Percentiles rank a stretch among this genome's conserved stretches.
These are phyloP conservation scores for Cryptococcus maquisensis DNA, from an alignment of 1,284 basidiomycete genomes.

Conservation along the genomic window DNA sequence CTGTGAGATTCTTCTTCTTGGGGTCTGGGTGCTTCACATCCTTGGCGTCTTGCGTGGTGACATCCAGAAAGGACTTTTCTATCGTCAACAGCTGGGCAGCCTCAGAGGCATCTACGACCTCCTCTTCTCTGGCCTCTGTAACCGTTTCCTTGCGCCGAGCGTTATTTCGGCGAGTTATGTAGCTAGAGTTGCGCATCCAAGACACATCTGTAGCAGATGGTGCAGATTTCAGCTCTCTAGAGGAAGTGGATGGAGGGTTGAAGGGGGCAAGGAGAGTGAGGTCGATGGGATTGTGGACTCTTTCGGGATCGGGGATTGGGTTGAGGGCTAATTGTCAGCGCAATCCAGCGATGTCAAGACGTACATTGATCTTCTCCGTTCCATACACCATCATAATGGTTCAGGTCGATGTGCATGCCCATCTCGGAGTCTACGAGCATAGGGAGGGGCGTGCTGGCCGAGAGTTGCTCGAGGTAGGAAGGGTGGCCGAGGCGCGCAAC, in stretches of 20 bases:
- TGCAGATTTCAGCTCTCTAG: conserved; percentile 14
- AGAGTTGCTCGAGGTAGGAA: conserved; percentile 73
- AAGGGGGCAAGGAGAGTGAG: conserved; percentile 33
- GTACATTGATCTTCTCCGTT: conserved; percentile 68
- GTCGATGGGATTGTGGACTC: conserved; percentile 35
- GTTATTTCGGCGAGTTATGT: conserved; percentile 58
- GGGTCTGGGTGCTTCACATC: conserved; percentile 60
- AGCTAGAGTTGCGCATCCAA: conserved; percentile 85
- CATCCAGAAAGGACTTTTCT: conserved; percentile 70
- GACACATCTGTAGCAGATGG: conserved; percentile 58
- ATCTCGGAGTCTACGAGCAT: conserved; percentile 93
- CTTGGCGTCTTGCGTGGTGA: conserved; percentile 57
- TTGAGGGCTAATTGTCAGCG: conserved; percentile 57
- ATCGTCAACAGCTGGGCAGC: conserved; percentile 76
- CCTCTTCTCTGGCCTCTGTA: conserved; percentile 39
- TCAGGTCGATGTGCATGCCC: conserved; percentile 87
- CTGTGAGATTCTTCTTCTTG: conserved; percentile 68
- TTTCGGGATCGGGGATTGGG: conserved; percentile 65
- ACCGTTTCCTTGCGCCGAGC: conserved; percentile 17
- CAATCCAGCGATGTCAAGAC: conserved; percentile 51
- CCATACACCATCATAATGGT: conserved; percentile 75
- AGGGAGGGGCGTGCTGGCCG: conserved; percentile 72
- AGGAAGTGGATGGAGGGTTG: conserved; percentile 12
- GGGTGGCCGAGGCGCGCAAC: conserved; percentile 74
- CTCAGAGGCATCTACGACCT: conserved; percentile 67